phyloP scores from a whole-genome alignment of 768 basidiomycete genomes.

The Candolleomyces efflorescens region DNA sequence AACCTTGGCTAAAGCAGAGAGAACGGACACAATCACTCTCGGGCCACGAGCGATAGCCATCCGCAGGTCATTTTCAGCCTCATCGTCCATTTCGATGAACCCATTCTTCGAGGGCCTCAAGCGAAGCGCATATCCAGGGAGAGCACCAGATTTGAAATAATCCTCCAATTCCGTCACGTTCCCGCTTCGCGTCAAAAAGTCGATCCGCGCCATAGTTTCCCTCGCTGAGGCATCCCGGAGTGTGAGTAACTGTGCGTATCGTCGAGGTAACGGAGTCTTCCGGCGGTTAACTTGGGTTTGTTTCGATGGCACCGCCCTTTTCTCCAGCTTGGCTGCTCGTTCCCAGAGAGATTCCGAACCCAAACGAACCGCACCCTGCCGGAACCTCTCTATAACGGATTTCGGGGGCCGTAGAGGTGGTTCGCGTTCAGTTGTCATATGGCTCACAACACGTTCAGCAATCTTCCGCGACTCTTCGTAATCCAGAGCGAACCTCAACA shows the following conservation, averaged over 20 bases:
- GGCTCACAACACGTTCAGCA: conserved; percentile 45
- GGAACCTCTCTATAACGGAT: not conserved
- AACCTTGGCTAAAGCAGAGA: conserved; percentile 58
- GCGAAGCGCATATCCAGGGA: too few species aligned
- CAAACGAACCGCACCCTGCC: not conserved
- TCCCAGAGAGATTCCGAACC: not conserved
- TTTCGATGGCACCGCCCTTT: too few species aligned
- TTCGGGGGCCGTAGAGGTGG: conserved; percentile 40
- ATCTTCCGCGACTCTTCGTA: conserved; percentile 48
- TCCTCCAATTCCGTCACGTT: conserved; percentile 20
- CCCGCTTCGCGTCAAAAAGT: not conserved
- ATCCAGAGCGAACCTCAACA: conserved; percentile 64
- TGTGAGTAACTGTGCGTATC: not conserved
- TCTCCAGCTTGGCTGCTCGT: not conserved
- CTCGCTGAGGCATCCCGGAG: not conserved
- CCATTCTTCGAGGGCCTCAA: conserved; percentile 2
- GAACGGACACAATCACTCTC: conserved; percentile 49
- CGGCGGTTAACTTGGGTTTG: not conserved
- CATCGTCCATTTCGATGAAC: not conserved
- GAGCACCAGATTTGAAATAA: too few species aligned
- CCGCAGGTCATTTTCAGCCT: conserved; percentile 23
- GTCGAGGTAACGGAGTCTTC: not conserved
- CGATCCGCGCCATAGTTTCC: not conserved
- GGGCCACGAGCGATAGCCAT: conserved; percentile 55
- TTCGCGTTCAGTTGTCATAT: conserved; percentile 46